Evolutionary conservation across 116 monocot genomes (phyloP), one percentile per base, ranked within the genome.

Genomic region (Papilionanthe hybrid): DNA sequence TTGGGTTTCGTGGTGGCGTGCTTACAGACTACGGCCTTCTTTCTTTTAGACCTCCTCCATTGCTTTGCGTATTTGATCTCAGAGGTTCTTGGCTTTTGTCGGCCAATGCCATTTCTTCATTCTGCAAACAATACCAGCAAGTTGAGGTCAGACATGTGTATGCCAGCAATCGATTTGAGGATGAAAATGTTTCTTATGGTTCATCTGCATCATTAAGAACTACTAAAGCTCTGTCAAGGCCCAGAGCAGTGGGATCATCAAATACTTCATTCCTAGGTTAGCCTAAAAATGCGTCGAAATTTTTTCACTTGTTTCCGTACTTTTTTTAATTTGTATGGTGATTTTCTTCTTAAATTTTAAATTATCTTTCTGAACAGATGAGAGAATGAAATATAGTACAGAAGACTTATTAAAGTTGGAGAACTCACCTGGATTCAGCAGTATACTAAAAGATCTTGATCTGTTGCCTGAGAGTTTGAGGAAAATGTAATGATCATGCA

Each of bases 71-170:
- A 72, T 79, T 96, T 57, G 95, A 96, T 83, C 43, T 96, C 50
- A 88, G 90, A 50, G 93, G 93, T 69, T 93, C 86, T 49, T 91
- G 93, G 91, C 87, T 91, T 75, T 88, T 96, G 84, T 84, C 82
- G 5, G 72, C 83, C 42, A 85, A 89, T 69, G 75, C 22, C 0
- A 15, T 96, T 78, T 79, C 78, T 44, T 78, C 82, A 75, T 96
- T 96, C 80, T 81, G 88, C 81, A 81, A 41, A 74, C 79, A 17
- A 2, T 82, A 90, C 42, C 88, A 83, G 71, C 63, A 68, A 42
- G 90, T 93, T 75, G 78, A 91, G 42, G 56, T 96, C 43, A 93
- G 48, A 42, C 95, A 96, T 77, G 90, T 90, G 29, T 68, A 78
- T 25, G 32, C 45, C 37, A 48, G 60, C 30, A 80, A 10, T 42